Percentiles rank a stretch among this genome's conserved stretches.
Conservation (phyloP, 2,329 filamentous ascomycete species). For the Amauroascus verrucosus region DNA sequence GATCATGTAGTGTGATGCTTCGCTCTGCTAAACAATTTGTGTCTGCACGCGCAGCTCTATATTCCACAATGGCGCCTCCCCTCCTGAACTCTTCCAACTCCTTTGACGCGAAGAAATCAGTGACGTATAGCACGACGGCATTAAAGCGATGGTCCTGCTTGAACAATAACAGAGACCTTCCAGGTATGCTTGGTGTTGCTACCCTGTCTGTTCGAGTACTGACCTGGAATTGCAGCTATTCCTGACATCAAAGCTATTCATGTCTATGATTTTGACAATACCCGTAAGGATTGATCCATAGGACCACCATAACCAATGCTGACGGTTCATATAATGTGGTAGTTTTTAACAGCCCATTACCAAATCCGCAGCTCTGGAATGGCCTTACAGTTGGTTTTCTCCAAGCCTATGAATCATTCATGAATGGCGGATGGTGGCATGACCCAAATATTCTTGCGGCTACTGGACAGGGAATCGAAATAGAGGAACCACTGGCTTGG, state of each 20-base stretch:
- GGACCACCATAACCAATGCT: not conserved
- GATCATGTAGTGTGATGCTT: conserved; percentile 19
- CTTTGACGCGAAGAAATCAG: conserved; percentile 19
- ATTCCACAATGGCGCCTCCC: conserved; percentile 22
- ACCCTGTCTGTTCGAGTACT: not conserved
- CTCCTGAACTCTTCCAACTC: conserved; percentile 22
- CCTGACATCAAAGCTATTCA: conserved; percentile 69
- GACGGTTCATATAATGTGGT: conserved; percentile 7
- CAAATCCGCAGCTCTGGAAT: conserved; percentile 82
- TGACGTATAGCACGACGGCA: conserved; percentile 55
- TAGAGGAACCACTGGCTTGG: conserved; percentile 77
- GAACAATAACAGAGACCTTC: conserved; percentile 52
- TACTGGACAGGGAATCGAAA: conserved; percentile 70
- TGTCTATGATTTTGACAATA: conserved; percentile 98
- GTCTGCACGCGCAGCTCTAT: conserved; percentile 22
- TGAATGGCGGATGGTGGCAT: conserved; percentile 94
- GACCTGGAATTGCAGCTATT: conserved; percentile 37
- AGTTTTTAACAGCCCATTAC: conserved; percentile 87
- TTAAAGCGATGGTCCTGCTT: conserved; percentile 76
- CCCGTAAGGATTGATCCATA: conserved; percentile 47
- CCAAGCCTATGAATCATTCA: conserved; percentile 62
- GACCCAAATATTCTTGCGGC: conserved; percentile 74
- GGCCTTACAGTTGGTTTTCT: conserved; percentile 65
- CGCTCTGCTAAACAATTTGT: conserved; percentile 31
- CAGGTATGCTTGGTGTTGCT: conserved; percentile 40